Base-by-base conservation (phyloP, 768 basidiomycete genomes). In the Tylopilus sp. region DNA sequence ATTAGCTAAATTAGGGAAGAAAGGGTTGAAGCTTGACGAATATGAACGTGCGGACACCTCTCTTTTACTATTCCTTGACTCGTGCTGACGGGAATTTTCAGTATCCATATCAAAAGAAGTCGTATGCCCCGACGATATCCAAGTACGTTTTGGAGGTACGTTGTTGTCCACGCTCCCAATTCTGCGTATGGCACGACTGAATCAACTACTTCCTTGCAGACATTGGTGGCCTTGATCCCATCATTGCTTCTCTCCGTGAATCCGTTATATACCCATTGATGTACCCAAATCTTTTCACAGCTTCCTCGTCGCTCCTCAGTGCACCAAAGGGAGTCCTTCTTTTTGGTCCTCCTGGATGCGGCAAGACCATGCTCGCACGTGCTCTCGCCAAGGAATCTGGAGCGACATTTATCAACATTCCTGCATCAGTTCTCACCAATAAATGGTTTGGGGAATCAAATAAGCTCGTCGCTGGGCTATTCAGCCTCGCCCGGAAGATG, bases 281-380 rank as follows among this genome's bases (percentile, higher is more conserved):
- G 53, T 95, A 90, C 62, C 97, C 97, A 4, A 77, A 86, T 51
- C 80, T 98, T 50, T 98, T 98, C 77, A 76, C 79, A 13, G 77
- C 86, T 17, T 81, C 88, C 0, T 90, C 93, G 0, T 79, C 86
- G 13, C 80, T 98, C 20, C 81, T 97, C 53, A 81, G 83, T 6
- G 91, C 97, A 5, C 97, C 97, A 0, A 98, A 98, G 67, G 97
- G 97, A 12, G 95, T 98, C 9, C 78, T 98, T 17, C 80, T 99
- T 18, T 95, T 91, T 60, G 97, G 97, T 0, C 97, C 95, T 38
- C 97, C 97, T 1, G 95, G 97, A 6, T 99, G 97, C 58, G 97
- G 97, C 22, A 99, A 99, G 75, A 98, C 97, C 1, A 95, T 99
- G 93, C 79, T 99, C n/a, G 97, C 97, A 1, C 95, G 95, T 67